Base-by-base conservation (phyloP, 169 alveolate species). In the Theileria orientalis region DNA sequence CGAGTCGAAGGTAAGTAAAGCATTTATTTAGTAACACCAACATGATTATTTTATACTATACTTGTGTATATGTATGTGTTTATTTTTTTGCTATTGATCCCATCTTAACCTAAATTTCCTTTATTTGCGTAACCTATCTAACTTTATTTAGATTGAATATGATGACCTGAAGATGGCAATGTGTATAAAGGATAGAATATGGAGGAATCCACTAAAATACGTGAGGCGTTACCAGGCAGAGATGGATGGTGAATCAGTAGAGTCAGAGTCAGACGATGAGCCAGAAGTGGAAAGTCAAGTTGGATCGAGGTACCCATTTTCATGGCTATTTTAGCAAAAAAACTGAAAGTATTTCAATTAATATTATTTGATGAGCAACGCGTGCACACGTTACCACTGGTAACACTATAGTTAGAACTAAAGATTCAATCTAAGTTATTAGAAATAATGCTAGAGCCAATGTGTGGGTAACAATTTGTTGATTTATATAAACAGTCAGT, bases 271-370 rank as follows among this genome's bases (percentile, higher is more conserved):
- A 35, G 59, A 27, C 7, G 69, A 74, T 32, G 35, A 44, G 21
- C 27, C 11, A 19, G 77, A 77, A 35, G 76, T 32, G 16, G 83
- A 41, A 25, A 44, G 42, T 9, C 69, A 46, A 25, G 54, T 44
- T 3, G 83, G 83, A 0, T 64, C 70, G 8, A 61, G 87, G 37
- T 79, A 79, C 62, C 87, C 87, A n/a, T 79, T 79, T 52, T 79
- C 87, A 16, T 79, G 87, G 87, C 32, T 79, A 25, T 49, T 79
- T 47, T 69, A 16, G 41, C 19, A 35, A 51, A 27, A n/a, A 61
- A 42, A 13, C 16, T 42, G 11, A 42, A 42, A 13, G 25, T 32
- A 60, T 60, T 66, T 13, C 54, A 19, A 16, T 6, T 8, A 29
- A 62, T 9, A 32, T 16, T 30, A 33, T 42, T 9, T 42, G 14